Evolutionary conservation across 176 grass and related monocot species (phyloP).

Genomic region (Aegilops bicornis): DNA sequence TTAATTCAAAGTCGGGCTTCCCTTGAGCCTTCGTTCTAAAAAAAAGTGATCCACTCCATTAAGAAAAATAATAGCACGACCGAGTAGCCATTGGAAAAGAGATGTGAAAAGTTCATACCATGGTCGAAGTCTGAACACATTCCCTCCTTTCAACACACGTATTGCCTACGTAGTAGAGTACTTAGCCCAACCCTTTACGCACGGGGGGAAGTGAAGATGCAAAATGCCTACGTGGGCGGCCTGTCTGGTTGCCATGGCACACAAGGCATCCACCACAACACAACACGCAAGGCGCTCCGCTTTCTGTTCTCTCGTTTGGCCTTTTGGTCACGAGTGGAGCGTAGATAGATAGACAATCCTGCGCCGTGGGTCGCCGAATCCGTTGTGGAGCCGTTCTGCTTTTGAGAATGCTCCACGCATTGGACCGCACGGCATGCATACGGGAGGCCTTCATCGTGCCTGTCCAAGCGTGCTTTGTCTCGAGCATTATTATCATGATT

Average conservation of each 20-base stretch:
- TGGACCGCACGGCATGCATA: conserved; percentile 13
- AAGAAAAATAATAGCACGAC: too few relatives aligned
- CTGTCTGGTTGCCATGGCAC: background rate
- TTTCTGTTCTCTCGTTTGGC: background rate
- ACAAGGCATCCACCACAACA: background rate
- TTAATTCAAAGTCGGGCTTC: too few relatives aligned
- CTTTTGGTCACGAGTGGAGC: background rate
- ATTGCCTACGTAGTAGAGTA: background rate
- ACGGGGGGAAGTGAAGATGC: background rate
- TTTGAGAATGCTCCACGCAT: conserved; percentile 33
- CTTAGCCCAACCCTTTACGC: background rate
- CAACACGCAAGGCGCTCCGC: background rate
- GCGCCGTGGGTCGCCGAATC: background rate
- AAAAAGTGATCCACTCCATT: too few relatives aligned
- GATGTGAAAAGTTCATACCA: background rate
- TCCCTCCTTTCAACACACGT: background rate
- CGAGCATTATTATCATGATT: background rate
- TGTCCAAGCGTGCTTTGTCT: background rate
- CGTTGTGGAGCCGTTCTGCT: background rate
- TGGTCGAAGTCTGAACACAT: background rate
- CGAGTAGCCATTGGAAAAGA: too few relatives aligned
- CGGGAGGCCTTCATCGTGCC: background rate
- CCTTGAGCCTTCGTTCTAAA: too few relatives aligned
- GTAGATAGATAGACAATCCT: background rate
- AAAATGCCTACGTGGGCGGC: background rate